Conservation (phyloP, 768 basidiomycete genomes). For the Lentinula detonsa region DNA sequence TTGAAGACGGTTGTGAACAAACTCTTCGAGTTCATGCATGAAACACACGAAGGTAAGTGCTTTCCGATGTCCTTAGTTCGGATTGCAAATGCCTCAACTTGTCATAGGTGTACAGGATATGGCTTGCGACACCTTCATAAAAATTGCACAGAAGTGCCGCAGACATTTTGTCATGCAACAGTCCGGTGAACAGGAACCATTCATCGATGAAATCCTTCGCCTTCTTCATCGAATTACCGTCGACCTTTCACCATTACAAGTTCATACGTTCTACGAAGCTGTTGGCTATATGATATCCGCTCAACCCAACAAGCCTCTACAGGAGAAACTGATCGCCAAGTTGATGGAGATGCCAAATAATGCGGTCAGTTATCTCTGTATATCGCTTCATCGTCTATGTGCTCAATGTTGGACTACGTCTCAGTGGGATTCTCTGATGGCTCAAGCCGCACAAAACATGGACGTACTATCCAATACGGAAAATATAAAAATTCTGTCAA, state of each 20-base stretch:
- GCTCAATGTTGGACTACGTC: constrained; percentile 5
- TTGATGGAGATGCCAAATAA: constrained; percentile 97
- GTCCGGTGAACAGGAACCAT: constrained; percentile 93
- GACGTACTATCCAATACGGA: constrained; percentile 88
- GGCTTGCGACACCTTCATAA: constrained; percentile 99
- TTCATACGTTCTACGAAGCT: constrained; percentile 98
- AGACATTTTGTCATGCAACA: constrained; percentile 99
- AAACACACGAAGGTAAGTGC: constrained; percentile 87
- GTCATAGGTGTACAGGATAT: constrained; percentile 93
- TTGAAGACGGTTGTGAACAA: constrained; percentile 99
- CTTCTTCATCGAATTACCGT: constrained; percentile 90
- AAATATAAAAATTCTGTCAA: constrained; percentile 94
- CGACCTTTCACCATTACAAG: constrained; percentile 91
- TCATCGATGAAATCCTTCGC: constrained; percentile 95
- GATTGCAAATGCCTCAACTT: background rate
- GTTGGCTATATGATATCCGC: constrained; percentile 99
- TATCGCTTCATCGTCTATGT: background rate
- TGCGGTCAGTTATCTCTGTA: constrained; percentile 52
- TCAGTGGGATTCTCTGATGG: constrained; percentile 97
- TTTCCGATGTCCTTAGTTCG: background rate
- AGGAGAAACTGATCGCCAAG: constrained; percentile 91
- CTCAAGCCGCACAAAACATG: constrained; percentile 86
- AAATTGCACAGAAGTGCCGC: constrained; percentile 97
- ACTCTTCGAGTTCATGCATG: constrained; percentile 99
- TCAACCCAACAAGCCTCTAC: constrained; percentile 95